Conservation (phyloP, 2,329 filamentous ascomycete genomes). For the Incumbomyces lentus region DNA sequence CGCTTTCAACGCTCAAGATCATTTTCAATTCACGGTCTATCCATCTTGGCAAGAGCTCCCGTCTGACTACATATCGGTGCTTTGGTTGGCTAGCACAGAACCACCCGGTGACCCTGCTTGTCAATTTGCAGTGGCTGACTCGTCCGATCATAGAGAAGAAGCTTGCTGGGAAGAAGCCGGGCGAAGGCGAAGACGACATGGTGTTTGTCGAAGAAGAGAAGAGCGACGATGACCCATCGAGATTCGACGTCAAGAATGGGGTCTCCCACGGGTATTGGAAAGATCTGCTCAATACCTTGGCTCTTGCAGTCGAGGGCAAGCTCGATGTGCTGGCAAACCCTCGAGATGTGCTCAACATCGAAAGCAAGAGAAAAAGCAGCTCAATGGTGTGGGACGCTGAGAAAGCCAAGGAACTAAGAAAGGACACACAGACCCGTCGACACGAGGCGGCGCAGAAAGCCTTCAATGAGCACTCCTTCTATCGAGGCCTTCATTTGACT, state of each 20-base stretch:
- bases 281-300: conserved; percentile 48
- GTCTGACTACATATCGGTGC: conserved; percentile 40
- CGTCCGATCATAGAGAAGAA: conserved; percentile 46
- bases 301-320: conserved; percentile 40
- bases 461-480: conserved; percentile 37
- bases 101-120: conserved; percentile 45
- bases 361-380: conserved; percentile 21
- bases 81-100: conserved; percentile 47
- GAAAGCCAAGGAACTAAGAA: conserved; percentile 15
- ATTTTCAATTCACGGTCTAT: conserved; percentile 54
- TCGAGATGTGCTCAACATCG: conserved; percentile 32
- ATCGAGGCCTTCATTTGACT: conserved; percentile 43
- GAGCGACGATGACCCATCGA: conserved; percentile 24
- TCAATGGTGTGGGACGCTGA: background rate
- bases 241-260: conserved; percentile 37
- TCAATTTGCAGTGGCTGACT: conserved; percentile 46
- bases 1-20: conserved; percentile 44
- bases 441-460: conserved; percentile 33
- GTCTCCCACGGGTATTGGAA: conserved; percentile 54
- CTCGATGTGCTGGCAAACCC: conserved; percentile 34
- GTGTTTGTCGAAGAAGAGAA: conserved; percentile 23
- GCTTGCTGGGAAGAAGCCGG: conserved; percentile 31
- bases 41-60: conserved; percentile 47
- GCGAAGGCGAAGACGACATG: conserved; percentile 28
- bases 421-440: conserved; percentile 28